Evolutionary conservation across 106 monocot species (phyloP).

Genomic region (Iris macrosiphon): DNA sequence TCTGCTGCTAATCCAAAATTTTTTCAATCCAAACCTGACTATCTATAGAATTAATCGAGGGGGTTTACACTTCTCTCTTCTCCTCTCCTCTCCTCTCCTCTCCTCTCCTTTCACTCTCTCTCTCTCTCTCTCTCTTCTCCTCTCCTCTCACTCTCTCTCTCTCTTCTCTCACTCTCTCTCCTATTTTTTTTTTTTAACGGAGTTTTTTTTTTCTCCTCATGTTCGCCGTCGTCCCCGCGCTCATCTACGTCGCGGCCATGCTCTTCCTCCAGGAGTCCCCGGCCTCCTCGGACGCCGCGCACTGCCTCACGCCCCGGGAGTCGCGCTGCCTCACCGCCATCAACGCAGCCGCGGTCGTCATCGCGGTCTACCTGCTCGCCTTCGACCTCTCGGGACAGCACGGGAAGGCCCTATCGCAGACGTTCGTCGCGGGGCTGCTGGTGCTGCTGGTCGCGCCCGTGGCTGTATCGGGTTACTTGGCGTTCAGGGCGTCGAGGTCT

Average conservation of each 20-base stretch:
- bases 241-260: slow-evolving; percentile 67
- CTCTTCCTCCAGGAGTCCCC: slow-evolving; percentile 60
- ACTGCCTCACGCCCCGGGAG: slow-evolving; percentile 15
- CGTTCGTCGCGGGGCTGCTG: slow-evolving; percentile 48
- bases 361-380: slow-evolving; percentile 67
- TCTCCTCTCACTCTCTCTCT: background rate
- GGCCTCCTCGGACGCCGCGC: background rate
- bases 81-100: background rate
- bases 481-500: slow-evolving; percentile 5
- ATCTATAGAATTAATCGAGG: too few relatives aligned
- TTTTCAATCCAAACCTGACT: too few relatives aligned
- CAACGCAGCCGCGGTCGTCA: slow-evolving; percentile 57
- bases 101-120: background rate
- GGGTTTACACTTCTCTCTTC: too few relatives aligned
- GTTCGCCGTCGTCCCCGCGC: slow-evolving; percentile 58
- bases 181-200: too few relatives aligned
- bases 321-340: slow-evolving; percentile 44
- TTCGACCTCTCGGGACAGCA: slow-evolving; percentile 57
- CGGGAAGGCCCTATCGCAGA: slow-evolving; percentile 18
- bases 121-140: background rate
- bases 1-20: too few relatives aligned
- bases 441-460: slow-evolving; percentile 56
- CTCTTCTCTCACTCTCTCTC: too few relatives aligned
- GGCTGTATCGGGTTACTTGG: slow-evolving; percentile 38
- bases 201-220: slow-evolving; percentile 76